Base-by-base conservation (phyloP, 129 eudicot genomes). In the Flaveria brownii region DNA sequence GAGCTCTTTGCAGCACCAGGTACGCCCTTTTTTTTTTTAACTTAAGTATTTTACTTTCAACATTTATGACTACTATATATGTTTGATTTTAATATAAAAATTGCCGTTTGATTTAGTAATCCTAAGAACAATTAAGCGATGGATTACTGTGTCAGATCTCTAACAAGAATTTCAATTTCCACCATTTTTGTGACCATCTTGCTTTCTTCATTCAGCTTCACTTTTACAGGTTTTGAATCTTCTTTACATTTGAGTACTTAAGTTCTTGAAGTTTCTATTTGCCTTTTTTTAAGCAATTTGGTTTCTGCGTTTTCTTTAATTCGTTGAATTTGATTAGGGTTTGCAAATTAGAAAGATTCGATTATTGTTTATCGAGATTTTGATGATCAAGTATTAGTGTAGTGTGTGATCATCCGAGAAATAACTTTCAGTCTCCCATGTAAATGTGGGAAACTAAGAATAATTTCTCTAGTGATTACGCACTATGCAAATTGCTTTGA, bases 151-250 rank as follows among this genome's bases (percentile, higher is more conserved):
- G 77, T 76, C 78, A 83, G 85, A 85, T 92, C 88, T 79, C 75
- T 79, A 13, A 51, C 79, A 62, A 75, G 66, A 60, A 43, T 88
- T 10, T 47, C 82, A 60, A 30, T 75, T 67, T 77, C 77, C 77
- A 13, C 82, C 79, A 49, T 84, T 76, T 4, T 85, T 10, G 64
- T 84, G n/a, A 45, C 82, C 1, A 64, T 88, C 74, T 82, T 90
- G 77, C 78, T 90, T 30, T 88, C 88, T 63, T 87, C 82, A 79
- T 84, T 82, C 80, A 72, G 72, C 78, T 86, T 93, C 72, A 81
- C 84, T 80, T 74, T 80, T 55, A 88, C 98, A 88, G 98, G 98
- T 92, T 92, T 73, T 57, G 61, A 9, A 33, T 47, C 72, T 30
- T 68, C 15, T 67, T 71, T 59, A 42, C 61, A 57, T 39, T 49